These are phyloP conservation scores for Teunomyces panamensis DNA, from an alignment of 805 yeast genomes.

Conservation along the genomic window DNA sequence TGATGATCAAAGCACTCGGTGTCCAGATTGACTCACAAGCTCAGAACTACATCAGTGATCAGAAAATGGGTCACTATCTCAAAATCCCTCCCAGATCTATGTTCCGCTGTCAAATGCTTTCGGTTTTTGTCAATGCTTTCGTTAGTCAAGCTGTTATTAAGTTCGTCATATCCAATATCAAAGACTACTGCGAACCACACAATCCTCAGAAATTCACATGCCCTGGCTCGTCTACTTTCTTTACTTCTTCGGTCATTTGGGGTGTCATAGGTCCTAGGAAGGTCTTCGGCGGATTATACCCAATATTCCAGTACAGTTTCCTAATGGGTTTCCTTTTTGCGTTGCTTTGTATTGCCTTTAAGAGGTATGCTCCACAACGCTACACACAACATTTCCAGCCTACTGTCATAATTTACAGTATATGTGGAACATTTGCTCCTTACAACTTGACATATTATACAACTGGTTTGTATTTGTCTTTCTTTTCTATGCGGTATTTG, in stretches of 20 bases:
- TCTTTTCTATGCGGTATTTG: slow-evolving; percentile 28
- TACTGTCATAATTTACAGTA: slow-evolving; percentile 29
- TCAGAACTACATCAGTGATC: slow-evolving; percentile 49
- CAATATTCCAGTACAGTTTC: slow-evolving; percentile 32
- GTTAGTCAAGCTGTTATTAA: slow-evolving; percentile 21
- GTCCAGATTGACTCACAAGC: slow-evolving; percentile 59
- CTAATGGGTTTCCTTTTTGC: slow-evolving; percentile 31
- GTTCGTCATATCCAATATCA: slow-evolving; percentile 15
- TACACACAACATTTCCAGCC: slow-evolving; percentile 31
- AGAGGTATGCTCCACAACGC: slow-evolving; percentile 15
- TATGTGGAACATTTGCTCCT: slow-evolving; percentile 27
- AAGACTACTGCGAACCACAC: slow-evolving; percentile 18
- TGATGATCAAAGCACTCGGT: slow-evolving; percentile 58
- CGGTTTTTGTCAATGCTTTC: slow-evolving; percentile 19
- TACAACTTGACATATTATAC: slow-evolving; percentile 31
- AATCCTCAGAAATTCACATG: slow-evolving; percentile 29
- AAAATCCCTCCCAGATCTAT: slow-evolving; percentile 63
- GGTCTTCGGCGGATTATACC: slow-evolving; percentile 31
- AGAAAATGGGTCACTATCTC: slow-evolving; percentile 64
- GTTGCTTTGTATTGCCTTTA: slow-evolving; percentile 16
- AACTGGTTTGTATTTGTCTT: slow-evolving; percentile 25
- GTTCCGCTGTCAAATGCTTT: slow-evolving; percentile 38
- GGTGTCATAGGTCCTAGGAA: slow-evolving; percentile 48
- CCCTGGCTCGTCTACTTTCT: slow-evolving; percentile 34
- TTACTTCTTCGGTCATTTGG: slow-evolving; percentile 60